phyloP scores from a whole-genome alignment of 2,329 filamentous ascomycete genomes.

The Aureobasidium subglaciale region DNA sequence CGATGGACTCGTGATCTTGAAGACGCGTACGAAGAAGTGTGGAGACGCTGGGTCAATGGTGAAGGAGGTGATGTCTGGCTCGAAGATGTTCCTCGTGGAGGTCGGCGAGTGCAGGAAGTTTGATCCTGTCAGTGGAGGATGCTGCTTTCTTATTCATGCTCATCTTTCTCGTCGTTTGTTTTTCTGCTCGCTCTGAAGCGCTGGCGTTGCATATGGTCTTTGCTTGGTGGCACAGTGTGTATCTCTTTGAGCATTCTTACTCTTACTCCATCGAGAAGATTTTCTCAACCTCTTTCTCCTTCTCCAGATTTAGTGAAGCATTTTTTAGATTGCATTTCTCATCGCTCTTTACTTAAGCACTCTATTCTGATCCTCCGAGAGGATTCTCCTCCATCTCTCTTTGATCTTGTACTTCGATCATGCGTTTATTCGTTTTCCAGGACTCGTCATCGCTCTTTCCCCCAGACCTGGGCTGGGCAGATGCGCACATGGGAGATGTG shows the following conservation, averaged over 20 bases:
- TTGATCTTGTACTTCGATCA: too few relatives aligned
- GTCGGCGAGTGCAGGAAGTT: not conserved
- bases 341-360: not conserved
- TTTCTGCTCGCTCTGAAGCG: not conserved
- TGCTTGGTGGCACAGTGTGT: not conserved
- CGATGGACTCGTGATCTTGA: constrained; percentile 90
- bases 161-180: not conserved
- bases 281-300: not conserved
- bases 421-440: too few relatives aligned
- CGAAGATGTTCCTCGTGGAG: constrained; percentile 22
- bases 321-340: not conserved
- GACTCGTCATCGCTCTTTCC: too few relatives aligned
- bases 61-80: constrained; percentile 92
- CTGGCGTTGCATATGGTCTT: not conserved
- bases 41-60: constrained; percentile 78
- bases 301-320: not conserved
- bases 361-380: too few relatives aligned
- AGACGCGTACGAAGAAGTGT: constrained; percentile 78
- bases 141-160: not conserved
- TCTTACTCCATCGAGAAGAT: not conserved
- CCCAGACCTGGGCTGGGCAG: too few relatives aligned
- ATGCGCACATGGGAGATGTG: too few relatives aligned
- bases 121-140: not conserved
- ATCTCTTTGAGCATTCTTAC: not conserved
- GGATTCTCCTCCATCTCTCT: too few relatives aligned